phyloP scores from a whole-genome alignment of 352 stramenopile genomes.

The Pythium folliculosum region DNA sequence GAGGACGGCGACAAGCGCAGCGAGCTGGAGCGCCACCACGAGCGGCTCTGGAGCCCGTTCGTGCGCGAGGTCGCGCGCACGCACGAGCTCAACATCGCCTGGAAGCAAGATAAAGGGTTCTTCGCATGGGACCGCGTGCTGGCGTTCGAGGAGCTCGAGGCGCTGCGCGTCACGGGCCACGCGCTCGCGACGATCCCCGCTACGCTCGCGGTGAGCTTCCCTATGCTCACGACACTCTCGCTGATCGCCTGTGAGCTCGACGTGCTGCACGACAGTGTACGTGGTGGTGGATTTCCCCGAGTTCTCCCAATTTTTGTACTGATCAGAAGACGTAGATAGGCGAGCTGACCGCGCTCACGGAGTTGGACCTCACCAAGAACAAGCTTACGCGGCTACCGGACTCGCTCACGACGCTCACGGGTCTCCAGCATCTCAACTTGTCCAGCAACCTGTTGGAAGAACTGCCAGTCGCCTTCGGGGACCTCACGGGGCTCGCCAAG shows the following conservation, averaged over 20 bases:
- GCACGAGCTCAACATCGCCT: slow-evolving; percentile 70
- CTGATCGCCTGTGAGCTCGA: slow-evolving; percentile 54
- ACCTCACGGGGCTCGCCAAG: slow-evolving; percentile 37
- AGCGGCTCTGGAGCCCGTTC: slow-evolving; percentile 57
- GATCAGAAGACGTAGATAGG: slow-evolving; percentile 32
- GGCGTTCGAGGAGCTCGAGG: slow-evolving; percentile 42
- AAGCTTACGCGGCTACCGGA: slow-evolving; percentile 41
- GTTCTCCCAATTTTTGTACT: no score
- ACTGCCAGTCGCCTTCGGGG: slow-evolving; percentile 47
- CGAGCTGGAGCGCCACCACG: slow-evolving; percentile 36
- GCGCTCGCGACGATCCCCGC: slow-evolving; percentile 37
- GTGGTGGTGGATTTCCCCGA: neutral
- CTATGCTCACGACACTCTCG: slow-evolving; percentile 45
- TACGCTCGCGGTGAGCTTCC: slow-evolving; percentile 31
- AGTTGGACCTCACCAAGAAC: slow-evolving; percentile 72
- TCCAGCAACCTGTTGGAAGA: slow-evolving; percentile 53
- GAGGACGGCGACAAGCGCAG: slow-evolving; percentile 31
- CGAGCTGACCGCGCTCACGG: slow-evolving; percentile 35
- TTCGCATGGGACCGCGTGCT: slow-evolving; percentile 58
- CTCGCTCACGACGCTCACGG: slow-evolving; percentile 44
- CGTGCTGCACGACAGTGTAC: slow-evolving; percentile 48
- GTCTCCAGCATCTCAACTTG: slow-evolving; percentile 45
- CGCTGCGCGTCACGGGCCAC: slow-evolving; percentile 56
- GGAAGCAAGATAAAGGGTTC: slow-evolving; percentile 55
- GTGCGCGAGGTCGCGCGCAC: slow-evolving; percentile 34